These are phyloP conservation scores for Amylostereum areolatum DNA, from an alignment of 1,284 basidiomycete genomes.

Conservation along the genomic window DNA sequence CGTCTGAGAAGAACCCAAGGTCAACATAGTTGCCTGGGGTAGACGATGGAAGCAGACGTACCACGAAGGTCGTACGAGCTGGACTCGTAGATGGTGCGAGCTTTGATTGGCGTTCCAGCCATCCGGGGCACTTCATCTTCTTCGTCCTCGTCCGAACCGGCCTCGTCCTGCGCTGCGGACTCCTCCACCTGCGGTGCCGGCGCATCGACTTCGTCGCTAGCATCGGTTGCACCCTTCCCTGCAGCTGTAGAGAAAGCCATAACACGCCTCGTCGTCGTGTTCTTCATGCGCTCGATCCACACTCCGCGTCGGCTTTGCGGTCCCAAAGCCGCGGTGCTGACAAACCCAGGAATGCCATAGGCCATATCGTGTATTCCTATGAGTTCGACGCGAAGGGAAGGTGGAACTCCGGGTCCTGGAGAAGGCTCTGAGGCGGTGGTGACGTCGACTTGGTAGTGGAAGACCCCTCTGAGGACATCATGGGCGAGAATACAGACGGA, in stretches of 20 bases:
- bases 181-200: background rate
- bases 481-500: slow-evolving; percentile 35
- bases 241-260: slow-evolving; percentile 24
- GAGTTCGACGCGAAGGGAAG: slow-evolving; percentile 24
- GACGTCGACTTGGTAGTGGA: slow-evolving; percentile 33
- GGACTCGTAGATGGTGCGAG: slow-evolving; percentile 31
- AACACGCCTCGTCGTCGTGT: slow-evolving; percentile 30
- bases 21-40: background rate
- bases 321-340: slow-evolving; percentile 40
- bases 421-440: slow-evolving; percentile 9
- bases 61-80: slow-evolving; percentile 46
- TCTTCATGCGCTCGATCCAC: slow-evolving; percentile 43
- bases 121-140: slow-evolving; percentile 7
- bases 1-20: slow-evolving; percentile 26
- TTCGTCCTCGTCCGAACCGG: slow-evolving; percentile 7
- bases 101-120: slow-evolving; percentile 22
- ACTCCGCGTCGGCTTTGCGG: slow-evolving; percentile 38
- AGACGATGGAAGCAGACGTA: slow-evolving; percentile 17
- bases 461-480: slow-evolving; percentile 48
- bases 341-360: slow-evolving; percentile 29
- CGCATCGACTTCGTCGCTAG: background rate
- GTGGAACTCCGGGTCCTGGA: slow-evolving; percentile 11
- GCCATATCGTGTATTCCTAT: slow-evolving; percentile 25
- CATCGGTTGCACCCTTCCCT: slow-evolving; percentile 1
- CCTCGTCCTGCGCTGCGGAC: slow-evolving; percentile 3